A percentile compares a stretch with the other conserved stretches of the same genome.
Evolutionary conservation across 148 eudicot species (phyloP).

Genomic region (Oxyria digyna): DNA sequence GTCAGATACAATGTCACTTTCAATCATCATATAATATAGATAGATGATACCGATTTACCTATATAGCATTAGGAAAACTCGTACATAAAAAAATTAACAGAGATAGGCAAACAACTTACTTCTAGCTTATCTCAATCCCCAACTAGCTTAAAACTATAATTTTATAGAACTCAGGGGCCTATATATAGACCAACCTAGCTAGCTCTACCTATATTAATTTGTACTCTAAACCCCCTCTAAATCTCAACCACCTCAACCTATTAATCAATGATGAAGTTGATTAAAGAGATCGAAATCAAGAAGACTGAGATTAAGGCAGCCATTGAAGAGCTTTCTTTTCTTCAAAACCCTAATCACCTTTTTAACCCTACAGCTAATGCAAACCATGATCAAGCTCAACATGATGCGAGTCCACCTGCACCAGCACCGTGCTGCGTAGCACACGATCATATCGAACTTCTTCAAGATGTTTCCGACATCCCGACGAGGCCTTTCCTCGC

Average conservation of each 20-base stretch:
- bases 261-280: neutral
- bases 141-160: neutral
- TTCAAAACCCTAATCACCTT: neutral
- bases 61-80: neutral
- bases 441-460: neutral
- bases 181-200: neutral
- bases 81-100: neutral
- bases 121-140: neutral
- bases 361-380: neutral
- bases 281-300: neutral
- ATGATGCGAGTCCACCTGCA: neutral
- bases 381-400: no score
- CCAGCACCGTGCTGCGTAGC: neutral
- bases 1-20: slow-evolving; percentile 8
- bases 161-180: slow-evolving; percentile 2
- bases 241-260: neutral
- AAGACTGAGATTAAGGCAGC: neutral
- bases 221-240: neutral
- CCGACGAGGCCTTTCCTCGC: slow-evolving; percentile 60
- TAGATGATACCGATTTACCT: neutral
- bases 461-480: slow-evolving; percentile 13
- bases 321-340: slow-evolving; percentile 1
- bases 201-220: neutral
- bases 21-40: neutral
- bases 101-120: neutral